A percentile compares a stretch with the other conserved stretches of the same genome.
phyloP scores from a whole-genome alignment of 345 rosid species.

The Carallia pectinifolia region DNA sequence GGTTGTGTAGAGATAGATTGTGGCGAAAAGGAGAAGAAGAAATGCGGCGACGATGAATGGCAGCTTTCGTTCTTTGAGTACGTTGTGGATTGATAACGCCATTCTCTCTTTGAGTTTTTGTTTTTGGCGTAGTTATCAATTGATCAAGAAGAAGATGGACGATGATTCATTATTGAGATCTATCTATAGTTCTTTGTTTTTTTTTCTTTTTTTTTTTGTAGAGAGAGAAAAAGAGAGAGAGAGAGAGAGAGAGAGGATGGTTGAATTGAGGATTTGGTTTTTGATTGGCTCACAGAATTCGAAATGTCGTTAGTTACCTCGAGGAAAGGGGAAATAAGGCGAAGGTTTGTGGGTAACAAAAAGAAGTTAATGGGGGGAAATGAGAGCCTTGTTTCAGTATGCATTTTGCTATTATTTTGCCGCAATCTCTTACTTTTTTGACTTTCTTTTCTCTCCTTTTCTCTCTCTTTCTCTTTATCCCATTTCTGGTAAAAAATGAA shows the following conservation, averaged over 20 bases:
- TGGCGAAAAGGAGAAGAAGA: constrained; percentile 36
- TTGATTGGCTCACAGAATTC: neutral
- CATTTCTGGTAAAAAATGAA: too few relatives aligned
- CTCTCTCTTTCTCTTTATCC: too few relatives aligned
- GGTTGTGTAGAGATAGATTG: constrained; percentile 36
- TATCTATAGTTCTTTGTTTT: too few relatives aligned
- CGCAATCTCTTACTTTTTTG: neutral
- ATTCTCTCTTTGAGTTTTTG: constrained; percentile 19
- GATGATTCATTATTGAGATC: too few relatives aligned
- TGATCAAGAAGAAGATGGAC: neutral
- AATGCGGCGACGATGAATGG: constrained; percentile 50
- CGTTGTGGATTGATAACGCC: constrained; percentile 49
- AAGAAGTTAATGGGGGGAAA: neutral
- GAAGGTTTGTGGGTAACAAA: neutral
- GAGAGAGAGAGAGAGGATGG: neutral
- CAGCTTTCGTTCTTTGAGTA: constrained; percentile 42
- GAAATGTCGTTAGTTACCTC: neutral
- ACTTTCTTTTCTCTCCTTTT: too few relatives aligned
- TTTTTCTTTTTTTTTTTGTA: too few relatives aligned
- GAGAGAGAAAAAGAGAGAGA: neutral
- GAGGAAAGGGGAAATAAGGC: neutral
- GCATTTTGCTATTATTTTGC: neutral
- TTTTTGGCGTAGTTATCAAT: neutral
- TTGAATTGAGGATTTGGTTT: too few relatives aligned
- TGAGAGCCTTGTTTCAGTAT: neutral